These are phyloP conservation scores for Backusella morwellensis DNA, from an alignment of 192 early-diverging fungal species.

Conservation along the genomic window DNA sequence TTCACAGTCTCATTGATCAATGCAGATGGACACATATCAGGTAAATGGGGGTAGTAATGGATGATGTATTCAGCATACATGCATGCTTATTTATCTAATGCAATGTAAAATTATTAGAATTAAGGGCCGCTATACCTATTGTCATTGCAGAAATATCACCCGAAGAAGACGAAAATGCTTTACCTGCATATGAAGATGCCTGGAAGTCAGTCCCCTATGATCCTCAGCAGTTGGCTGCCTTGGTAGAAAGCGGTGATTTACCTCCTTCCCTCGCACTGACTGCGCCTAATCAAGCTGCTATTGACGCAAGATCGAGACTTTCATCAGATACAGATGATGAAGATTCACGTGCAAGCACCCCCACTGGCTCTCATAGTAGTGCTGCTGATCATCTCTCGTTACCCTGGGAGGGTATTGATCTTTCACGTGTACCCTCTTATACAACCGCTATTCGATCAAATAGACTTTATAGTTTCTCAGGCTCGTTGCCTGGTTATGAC, in stretches of 20 bases:
- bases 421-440: conserved; percentile 35
- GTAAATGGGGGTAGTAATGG: background rate
- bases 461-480: conserved; percentile 22
- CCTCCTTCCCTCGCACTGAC: conserved; percentile 22
- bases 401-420: conserved; percentile 28
- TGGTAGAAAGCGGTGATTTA: conserved; percentile 18
- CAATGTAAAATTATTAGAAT: conserved; percentile 15
- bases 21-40: conserved; percentile 39
- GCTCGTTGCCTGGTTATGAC: conserved; percentile 29
- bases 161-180: conserved; percentile 19
- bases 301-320: background rate
- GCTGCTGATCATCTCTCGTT: background rate
- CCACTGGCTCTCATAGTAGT: background rate
- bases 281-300: conserved; percentile 29
- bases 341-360: background rate
- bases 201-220: conserved; percentile 31
- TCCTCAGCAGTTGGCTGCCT: conserved; percentile 14
- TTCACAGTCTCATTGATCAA: conserved; percentile 31
- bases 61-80: background rate
- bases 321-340: conserved; percentile 7
- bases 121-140: conserved; percentile 32
- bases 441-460: conserved; percentile 30
- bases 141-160: conserved; percentile 30
- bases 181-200: conserved; percentile 36
- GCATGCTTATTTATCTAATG: background rate